Percentiles rank a stretch among this genome's conserved stretches.
Evolutionary conservation across 257 asterid genomes (phyloP).

Genomic region (Solanum neorickii): DNA sequence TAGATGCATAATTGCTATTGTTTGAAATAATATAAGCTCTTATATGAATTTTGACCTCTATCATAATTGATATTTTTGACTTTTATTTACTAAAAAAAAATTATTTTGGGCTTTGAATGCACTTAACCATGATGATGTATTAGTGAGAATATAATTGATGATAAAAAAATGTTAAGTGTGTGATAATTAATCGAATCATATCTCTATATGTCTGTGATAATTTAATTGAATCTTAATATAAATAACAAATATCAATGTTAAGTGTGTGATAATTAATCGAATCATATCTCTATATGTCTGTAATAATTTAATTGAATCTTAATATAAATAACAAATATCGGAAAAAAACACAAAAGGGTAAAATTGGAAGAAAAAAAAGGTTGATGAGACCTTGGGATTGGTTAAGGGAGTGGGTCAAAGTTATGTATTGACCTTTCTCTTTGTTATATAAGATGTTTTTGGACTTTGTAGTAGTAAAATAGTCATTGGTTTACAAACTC

Average conservation of each 20-base stretch:
- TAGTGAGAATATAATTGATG: background rate
- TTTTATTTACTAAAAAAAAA: slow-evolving; percentile 31
- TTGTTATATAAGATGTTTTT: background rate
- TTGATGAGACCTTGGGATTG: slow-evolving; percentile 28
- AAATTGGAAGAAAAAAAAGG: background rate
- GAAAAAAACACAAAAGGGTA: slow-evolving; percentile 2
- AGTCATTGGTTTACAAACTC: background rate
- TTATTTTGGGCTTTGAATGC: background rate
- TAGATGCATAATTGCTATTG: background rate
- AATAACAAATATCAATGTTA: background rate
- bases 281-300: too few species aligned
- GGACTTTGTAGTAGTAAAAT: background rate
- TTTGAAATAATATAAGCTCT: background rate
- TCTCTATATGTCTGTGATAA: too few species aligned
- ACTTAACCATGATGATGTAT: background rate
- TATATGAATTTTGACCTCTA: slow-evolving; percentile 34
- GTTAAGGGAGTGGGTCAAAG: background rate
- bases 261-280: background rate
- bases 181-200: background rate
- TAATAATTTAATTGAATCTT: background rate
- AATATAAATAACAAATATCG: background rate
- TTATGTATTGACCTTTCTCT: slow-evolving; percentile 23
- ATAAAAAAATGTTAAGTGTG: background rate
- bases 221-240: background rate
- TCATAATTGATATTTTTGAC: slow-evolving; percentile 18